Conservation (phyloP, 2,329 filamentous ascomycete species). For the Cucurbitaria berberidis region DNA sequence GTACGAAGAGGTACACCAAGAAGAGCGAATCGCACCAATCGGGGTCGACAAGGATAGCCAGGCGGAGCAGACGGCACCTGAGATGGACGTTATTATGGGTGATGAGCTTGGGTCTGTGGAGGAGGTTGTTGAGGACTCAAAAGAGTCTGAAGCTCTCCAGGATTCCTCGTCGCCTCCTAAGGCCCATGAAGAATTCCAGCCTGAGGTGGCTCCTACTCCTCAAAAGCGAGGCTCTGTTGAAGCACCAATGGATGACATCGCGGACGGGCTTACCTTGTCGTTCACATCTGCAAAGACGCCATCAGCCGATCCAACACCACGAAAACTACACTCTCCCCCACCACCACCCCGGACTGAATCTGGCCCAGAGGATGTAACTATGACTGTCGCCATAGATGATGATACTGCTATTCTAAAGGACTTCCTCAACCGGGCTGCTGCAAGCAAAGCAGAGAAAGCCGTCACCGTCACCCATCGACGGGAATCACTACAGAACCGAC, state of each 20-base stretch:
- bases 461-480: slow-evolving; percentile 44
- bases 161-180: background rate
- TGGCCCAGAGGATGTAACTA: slow-evolving; percentile 37
- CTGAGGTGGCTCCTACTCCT: background rate
- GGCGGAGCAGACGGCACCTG: background rate
- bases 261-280: slow-evolving; percentile 39
- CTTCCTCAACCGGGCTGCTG: slow-evolving; percentile 57
- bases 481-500: slow-evolving; percentile 54
- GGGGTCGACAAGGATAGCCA: background rate
- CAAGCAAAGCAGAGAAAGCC: slow-evolving; percentile 51
- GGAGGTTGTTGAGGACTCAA: background rate
- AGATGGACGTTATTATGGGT: background rate
- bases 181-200: background rate
- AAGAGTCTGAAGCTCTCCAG: background rate
- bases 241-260: slow-evolving; percentile 28
- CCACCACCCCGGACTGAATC: slow-evolving; percentile 32
- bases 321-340: slow-evolving; percentile 37
- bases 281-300: slow-evolving; percentile 18
- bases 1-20: slow-evolving; percentile 15
- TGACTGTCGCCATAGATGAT: slow-evolving; percentile 49
- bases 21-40: background rate
- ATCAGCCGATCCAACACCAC: slow-evolving; percentile 21
- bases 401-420: slow-evolving; percentile 58
- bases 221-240: background rate
- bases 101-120: background rate